phyloP scores from a whole-genome alignment of 2,329 filamentous ascomycete species.

The Pseudogymnoascus sp. region DNA sequence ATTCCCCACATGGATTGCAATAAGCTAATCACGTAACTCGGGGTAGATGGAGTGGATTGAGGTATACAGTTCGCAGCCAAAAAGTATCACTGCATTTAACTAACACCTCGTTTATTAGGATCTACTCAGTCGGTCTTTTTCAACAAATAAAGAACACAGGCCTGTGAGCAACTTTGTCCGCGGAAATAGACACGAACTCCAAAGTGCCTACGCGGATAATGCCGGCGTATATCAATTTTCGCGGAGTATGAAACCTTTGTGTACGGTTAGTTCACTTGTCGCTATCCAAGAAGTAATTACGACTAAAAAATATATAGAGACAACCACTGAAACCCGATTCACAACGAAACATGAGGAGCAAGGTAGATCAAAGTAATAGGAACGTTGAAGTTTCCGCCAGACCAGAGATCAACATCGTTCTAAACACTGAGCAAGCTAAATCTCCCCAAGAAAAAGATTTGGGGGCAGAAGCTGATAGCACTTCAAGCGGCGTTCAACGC shows the following conservation, averaged over 20 bases:
- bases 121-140: constrained; percentile 1
- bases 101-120: background rate
- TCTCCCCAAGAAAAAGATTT: background rate
- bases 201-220: background rate
- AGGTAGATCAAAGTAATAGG: background rate
- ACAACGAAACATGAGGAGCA: background rate
- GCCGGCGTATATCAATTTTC: background rate
- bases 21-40: background rate
- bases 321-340: background rate
- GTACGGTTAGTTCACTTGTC: background rate
- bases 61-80: background rate
- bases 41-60: constrained; percentile 2
- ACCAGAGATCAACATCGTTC: background rate
- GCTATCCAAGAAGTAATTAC: background rate
- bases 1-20: background rate
- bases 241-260: background rate
- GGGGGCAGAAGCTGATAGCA: background rate
- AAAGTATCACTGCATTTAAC: background rate
- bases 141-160: background rate
- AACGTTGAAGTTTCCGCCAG: background rate
- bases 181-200: background rate
- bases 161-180: background rate
- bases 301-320: background rate
- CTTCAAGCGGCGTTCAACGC: background rate
- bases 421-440: background rate